Evolutionary conservation across 257 asterid genomes (phyloP).

Genomic region (Petunia axillaris): DNA sequence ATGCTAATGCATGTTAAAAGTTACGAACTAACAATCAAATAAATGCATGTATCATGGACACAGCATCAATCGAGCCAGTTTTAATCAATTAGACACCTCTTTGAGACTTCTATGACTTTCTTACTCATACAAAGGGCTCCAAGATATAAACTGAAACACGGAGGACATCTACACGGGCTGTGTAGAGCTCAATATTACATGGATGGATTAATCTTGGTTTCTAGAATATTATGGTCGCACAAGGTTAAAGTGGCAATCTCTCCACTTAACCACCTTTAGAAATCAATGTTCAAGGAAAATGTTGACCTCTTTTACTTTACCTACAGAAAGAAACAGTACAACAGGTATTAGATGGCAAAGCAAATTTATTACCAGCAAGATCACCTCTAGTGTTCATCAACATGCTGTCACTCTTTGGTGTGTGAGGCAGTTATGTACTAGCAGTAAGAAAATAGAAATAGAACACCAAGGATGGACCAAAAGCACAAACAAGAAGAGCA

Average conservation of each 20-base stretch:
- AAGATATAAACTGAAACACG: neutral
- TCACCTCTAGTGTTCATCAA: constrained; percentile 11
- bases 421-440: neutral
- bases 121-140: neutral
- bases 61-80: neutral
- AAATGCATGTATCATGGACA: constrained; percentile 4
- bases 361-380: neutral
- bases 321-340: constrained; percentile 9
- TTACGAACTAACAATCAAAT: neutral
- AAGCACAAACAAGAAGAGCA: constrained; percentile 11
- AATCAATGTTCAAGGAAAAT: no score
- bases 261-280: no score
- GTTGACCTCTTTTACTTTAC: neutral
- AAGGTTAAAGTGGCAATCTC: neutral
- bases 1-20: neutral
- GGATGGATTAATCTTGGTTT: neutral
- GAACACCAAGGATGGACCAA: constrained; percentile 18
- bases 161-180: neutral
- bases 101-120: neutral
- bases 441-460: neutral
- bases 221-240: neutral
- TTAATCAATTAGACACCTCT: neutral
- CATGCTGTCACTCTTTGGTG: neutral
- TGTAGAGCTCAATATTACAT: neutral
- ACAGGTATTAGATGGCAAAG: neutral